These are phyloP conservation scores for Trichosporon ovoides DNA, from an alignment of 1,284 basidiomycete genomes.

Conservation along the genomic window DNA sequence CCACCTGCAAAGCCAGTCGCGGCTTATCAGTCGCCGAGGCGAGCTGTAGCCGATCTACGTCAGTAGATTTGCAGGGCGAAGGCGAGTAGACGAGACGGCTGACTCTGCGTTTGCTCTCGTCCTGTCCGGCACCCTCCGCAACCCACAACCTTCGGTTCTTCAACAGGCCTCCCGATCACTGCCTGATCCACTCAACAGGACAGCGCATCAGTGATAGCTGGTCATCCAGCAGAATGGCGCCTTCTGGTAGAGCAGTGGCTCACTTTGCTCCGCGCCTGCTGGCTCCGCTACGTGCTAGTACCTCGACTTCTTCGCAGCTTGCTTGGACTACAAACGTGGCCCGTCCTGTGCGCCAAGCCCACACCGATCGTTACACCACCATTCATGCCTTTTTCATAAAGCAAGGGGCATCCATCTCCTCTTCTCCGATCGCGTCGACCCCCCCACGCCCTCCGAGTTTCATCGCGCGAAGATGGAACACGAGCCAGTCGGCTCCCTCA, in stretches of 20 bases:
- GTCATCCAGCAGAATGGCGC: conserved; percentile 1
- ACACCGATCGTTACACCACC: conserved; percentile 54
- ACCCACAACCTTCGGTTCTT: background rate
- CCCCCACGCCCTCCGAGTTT: background rate
- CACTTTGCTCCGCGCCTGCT: background rate
- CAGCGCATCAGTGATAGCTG: conserved; percentile 5
- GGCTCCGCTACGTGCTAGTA: conserved; percentile 7
- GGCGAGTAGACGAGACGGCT: background rate
- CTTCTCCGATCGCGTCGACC: background rate
- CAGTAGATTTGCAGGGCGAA: background rate
- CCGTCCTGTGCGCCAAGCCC: conserved; percentile 22
- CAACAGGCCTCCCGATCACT: conserved; percentile 3
- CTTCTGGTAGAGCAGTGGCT: background rate
- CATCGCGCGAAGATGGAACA: background rate
- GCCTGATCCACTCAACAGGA: conserved; percentile 6
- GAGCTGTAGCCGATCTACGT: background rate
- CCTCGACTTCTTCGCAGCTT: background rate
- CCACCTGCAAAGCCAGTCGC: background rate
- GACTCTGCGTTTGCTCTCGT: background rate
- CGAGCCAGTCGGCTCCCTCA: background rate
- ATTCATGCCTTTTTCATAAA: conserved; percentile 56
- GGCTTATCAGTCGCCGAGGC: conserved; percentile 1
- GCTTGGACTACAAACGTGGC: background rate
- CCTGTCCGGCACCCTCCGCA: background rate
- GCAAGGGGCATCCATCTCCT: conserved; percentile 24